These are phyloP conservation scores for Pythium periplocum DNA, from an alignment of 352 stramenopile species.

Conservation along the genomic window DNA sequence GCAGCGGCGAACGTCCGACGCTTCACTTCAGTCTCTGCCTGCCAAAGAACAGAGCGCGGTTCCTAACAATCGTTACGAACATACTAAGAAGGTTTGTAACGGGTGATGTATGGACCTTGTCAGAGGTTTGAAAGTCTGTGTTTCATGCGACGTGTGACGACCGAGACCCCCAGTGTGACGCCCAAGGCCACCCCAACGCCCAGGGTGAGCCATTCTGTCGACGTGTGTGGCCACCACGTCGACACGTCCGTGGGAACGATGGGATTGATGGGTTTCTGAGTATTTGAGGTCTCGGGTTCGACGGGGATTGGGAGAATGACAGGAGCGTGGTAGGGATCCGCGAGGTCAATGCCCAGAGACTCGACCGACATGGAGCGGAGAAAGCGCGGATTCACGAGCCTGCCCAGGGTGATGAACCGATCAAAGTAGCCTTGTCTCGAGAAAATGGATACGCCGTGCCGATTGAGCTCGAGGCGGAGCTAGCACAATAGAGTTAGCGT, in stretches of 20 bases:
- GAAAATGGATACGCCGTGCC: background rate
- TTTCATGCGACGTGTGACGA: conserved; percentile 2
- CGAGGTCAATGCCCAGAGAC: background rate
- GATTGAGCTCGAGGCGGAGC: conserved; percentile 9
- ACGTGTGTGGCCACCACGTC: background rate
- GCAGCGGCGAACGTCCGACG: too few relatives aligned
- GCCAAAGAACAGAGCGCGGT: too few relatives aligned
- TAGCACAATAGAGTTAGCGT: conserved; percentile 1
- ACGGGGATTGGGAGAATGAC: too few relatives aligned
- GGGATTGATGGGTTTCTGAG: too few relatives aligned
- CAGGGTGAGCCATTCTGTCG: conserved; percentile 16
- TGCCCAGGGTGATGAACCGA: background rate
- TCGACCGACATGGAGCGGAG: conserved; percentile 7
- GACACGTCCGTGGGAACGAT: too few relatives aligned
- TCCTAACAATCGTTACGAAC: too few relatives aligned
- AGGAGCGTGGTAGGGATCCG: too few relatives aligned
- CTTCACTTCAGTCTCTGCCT: too few relatives aligned
- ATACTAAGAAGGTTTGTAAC: too few relatives aligned
- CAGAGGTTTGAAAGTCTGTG: too few relatives aligned
- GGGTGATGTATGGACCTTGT: too few relatives aligned
- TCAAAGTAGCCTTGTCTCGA: conserved; percentile 5
- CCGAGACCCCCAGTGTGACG: background rate
- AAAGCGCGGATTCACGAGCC: conserved; percentile 10
- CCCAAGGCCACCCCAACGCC: conserved; percentile 13
- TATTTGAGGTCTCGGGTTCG: too few relatives aligned